These are phyloP conservation scores for Monilinia polystroma DNA, from an alignment of 2,329 filamentous ascomycete species.

Conservation along the genomic window DNA sequence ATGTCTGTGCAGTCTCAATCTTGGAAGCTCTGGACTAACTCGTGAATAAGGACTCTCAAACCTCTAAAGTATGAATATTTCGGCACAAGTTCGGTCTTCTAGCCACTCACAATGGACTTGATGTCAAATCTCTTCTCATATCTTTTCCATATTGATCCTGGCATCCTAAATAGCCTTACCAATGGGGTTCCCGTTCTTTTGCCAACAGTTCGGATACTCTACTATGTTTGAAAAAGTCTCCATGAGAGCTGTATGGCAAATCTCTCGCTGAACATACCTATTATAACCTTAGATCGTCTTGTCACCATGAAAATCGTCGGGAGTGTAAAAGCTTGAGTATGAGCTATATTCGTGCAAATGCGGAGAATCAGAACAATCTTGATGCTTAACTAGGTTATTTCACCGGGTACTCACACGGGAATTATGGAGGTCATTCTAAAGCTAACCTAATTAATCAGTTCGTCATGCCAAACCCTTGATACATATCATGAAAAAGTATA, in stretches of 20 bases:
- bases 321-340: slow-evolving; percentile 4
- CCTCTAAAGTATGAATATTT: slow-evolving; percentile 10
- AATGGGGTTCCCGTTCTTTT: not conserved
- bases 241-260: not conserved
- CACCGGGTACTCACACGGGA: not conserved
- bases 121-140: not conserved
- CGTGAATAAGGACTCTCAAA: slow-evolving; percentile 13
- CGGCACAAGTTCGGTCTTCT: not conserved
- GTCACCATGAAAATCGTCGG: too few species aligned
- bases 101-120: not conserved
- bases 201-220: not conserved
- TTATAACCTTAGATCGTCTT: too few species aligned
- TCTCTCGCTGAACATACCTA: too few species aligned
- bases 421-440: not conserved
- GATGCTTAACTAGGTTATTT: slow-evolving; percentile 2
- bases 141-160: slow-evolving; percentile 4
- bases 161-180: not conserved
- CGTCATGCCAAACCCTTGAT: not conserved
- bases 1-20: not conserved
- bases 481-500: not conserved
- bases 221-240: not conserved
- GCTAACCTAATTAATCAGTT: not conserved
- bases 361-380: too few species aligned
- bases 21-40: not conserved
- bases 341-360: not conserved